Conservation (phyloP, 1,284 basidiomycete species). For the Mycosarcoma mackinlayi region DNA sequence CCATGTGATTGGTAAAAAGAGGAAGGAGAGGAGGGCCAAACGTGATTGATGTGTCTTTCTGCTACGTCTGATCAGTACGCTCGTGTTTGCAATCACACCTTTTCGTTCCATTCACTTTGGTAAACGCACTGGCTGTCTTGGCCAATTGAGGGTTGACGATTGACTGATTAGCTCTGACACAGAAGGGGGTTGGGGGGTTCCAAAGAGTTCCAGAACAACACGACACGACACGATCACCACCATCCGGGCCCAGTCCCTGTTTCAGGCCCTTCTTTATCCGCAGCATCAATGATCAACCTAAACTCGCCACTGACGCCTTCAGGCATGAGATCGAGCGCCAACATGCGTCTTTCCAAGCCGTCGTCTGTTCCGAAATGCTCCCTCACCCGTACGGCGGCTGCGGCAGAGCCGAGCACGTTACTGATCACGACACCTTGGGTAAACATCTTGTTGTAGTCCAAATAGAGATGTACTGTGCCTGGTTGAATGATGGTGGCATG, state of each 20-base stretch:
- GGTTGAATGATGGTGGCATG: slow-evolving; percentile 42
- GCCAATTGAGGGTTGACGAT: too few species aligned
- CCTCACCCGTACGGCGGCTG: slow-evolving; percentile 29
- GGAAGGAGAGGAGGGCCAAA: slow-evolving; percentile 53
- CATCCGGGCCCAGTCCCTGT: slow-evolving; percentile 45
- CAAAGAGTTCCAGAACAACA: too few species aligned
- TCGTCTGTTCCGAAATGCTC: slow-evolving; percentile 40
- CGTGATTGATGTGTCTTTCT: slow-evolving; percentile 9
- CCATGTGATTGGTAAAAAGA: slow-evolving; percentile 63
- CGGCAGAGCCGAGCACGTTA: slow-evolving; percentile 27
- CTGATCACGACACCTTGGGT: slow-evolving; percentile 44
- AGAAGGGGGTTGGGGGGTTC: too few species aligned
- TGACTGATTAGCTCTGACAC: too few species aligned
- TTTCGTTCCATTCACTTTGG: not conserved
- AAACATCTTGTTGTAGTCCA: slow-evolving; percentile 57
- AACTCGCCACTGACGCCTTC: slow-evolving; percentile 41
- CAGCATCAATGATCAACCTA: slow-evolving; percentile 45
- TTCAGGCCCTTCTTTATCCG: slow-evolving; percentile 46
- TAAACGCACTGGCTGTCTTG: too few species aligned
- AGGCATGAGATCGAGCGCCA: slow-evolving; percentile 35
- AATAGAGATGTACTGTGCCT: slow-evolving; percentile 48
- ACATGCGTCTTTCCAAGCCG: slow-evolving; percentile 32
- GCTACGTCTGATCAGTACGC: not conserved
- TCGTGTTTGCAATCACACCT: not conserved
- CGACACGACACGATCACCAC: slow-evolving; percentile 41